A percentile compares a stretch with the other conserved stretches of the same genome.
phyloP scores from a whole-genome alignment of 2,329 filamentous ascomycete genomes.

The Kalmusia sp. region DNA sequence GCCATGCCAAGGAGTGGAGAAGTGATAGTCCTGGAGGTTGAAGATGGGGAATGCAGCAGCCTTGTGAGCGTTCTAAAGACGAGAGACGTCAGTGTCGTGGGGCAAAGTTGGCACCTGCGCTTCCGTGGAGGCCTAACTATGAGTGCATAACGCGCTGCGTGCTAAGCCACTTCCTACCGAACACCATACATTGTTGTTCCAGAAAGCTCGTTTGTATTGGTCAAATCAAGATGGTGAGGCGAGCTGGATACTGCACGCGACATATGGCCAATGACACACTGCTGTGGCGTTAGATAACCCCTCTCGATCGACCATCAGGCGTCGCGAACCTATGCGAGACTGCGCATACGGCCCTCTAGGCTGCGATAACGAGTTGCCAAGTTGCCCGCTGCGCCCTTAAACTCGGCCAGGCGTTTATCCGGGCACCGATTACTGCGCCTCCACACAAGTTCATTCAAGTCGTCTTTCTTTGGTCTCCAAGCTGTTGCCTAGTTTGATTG shows the following conservation, averaged over 20 bases:
- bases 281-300: neutral
- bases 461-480: neutral
- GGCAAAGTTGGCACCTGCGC: too few relatives aligned
- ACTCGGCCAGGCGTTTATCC: neutral
- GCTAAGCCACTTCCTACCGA: neutral
- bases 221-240: neutral
- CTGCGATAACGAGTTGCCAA: neutral
- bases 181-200: neutral
- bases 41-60: neutral
- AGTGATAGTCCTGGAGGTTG: neutral
- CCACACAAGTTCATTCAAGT: constrained; percentile 4
- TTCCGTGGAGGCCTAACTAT: neutral
- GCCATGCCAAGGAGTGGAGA: constrained; percentile 5
- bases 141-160: neutral
- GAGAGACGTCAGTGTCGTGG: neutral
- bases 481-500: neutral
- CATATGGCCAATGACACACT: neutral
- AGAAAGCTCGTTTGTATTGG: neutral
- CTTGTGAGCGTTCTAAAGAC: neutral
- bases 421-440: neutral
- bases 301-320: neutral
- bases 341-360: neutral
- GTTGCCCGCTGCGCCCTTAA: neutral
- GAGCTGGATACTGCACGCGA: neutral
- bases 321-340: neutral